Evolutionary conservation across 805 yeast genomes (phyloP).

Genomic region (Debaryomyces tyrocola): DNA sequence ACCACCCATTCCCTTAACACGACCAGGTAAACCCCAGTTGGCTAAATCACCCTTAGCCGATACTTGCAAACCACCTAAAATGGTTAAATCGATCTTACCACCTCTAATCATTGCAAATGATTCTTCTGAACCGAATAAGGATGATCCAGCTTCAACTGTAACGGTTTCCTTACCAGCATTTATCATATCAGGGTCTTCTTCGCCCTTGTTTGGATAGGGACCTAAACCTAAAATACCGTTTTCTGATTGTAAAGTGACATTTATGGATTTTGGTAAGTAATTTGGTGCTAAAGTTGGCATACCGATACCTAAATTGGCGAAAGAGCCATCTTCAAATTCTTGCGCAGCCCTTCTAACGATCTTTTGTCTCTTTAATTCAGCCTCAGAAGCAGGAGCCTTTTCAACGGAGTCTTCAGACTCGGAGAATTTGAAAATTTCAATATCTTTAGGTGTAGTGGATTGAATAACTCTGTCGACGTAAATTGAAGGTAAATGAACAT

Average conservation of each 20-base stretch:
- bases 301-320: constrained; percentile 52
- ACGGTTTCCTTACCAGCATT: constrained; percentile 56
- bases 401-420: constrained; percentile 7
- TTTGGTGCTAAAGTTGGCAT: constrained; percentile 50
- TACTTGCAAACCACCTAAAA: constrained; percentile 52
- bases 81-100: constrained; percentile 44
- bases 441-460: constrained; percentile 42
- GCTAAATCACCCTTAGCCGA: constrained; percentile 50
- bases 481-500: constrained; percentile 48
- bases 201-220: constrained; percentile 42
- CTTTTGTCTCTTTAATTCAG: constrained; percentile 23
- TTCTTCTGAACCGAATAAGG: constrained; percentile 50
- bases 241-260: constrained; percentile 47
- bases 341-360: constrained; percentile 46
- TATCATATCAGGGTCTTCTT: constrained; percentile 48
- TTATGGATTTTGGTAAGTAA: constrained; percentile 33
- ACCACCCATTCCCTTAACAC: constrained; percentile 54
- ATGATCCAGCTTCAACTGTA: constrained; percentile 46
- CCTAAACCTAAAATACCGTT: constrained; percentile 53
- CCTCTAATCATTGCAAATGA: constrained; percentile 52
- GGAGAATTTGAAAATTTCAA: constrained; percentile 35
- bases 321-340: constrained; percentile 44
- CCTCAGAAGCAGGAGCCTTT: constrained; percentile 8
- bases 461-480: constrained; percentile 42
- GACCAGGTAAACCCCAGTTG: constrained; percentile 54